Evolutionary conservation across 2,329 filamentous ascomycete species (phyloP).

Genomic region (Grosmannia huntii): DNA sequence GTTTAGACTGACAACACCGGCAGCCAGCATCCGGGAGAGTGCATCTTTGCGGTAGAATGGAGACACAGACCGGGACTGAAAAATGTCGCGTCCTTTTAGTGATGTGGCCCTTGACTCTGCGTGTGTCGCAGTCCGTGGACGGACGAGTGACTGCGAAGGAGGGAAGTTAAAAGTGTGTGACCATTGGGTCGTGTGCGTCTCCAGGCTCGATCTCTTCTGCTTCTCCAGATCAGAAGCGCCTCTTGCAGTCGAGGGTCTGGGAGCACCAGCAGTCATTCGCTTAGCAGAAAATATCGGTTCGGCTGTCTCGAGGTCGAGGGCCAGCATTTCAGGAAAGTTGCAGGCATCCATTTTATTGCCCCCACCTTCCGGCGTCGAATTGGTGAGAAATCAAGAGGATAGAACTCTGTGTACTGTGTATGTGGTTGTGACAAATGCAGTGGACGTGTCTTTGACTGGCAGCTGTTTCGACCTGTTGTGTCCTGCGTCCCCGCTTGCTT

Average conservation of each 20-base stretch:
- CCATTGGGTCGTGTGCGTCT: background rate
- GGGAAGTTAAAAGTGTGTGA: background rate
- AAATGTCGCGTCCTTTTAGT: background rate
- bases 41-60: background rate
- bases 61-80: background rate
- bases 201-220: background rate
- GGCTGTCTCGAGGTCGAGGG: constrained; percentile 37
- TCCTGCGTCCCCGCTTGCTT: background rate
- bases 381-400: background rate
- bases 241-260: constrained; percentile 14
- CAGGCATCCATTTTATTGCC: constrained; percentile 13
- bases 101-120: background rate
- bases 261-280: constrained; percentile 39
- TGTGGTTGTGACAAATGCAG: background rate
- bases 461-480: background rate
- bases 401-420: background rate
- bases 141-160: background rate
- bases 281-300: constrained; percentile 33
- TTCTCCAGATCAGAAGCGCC: background rate
- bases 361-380: background rate
- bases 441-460: background rate
- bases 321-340: constrained; percentile 44
- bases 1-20: background rate
- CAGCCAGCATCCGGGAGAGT: background rate
- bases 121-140: background rate